Conservation (phyloP, 129 eudicot species). For the Lonicera japonica region DNA sequence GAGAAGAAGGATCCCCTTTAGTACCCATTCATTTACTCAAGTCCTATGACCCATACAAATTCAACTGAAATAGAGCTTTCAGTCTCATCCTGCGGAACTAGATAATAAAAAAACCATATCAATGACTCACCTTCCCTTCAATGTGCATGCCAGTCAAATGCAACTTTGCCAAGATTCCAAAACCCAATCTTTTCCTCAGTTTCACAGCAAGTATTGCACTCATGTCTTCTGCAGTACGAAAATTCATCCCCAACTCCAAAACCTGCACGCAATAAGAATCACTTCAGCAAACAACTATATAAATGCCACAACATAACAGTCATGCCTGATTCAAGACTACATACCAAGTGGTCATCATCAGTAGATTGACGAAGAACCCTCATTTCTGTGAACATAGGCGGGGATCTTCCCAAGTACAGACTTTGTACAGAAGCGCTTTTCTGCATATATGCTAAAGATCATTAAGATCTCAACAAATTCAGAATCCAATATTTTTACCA, state of each 20-base stretch:
- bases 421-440: slow-evolving; percentile 57
- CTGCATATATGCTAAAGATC: slow-evolving; percentile 31
- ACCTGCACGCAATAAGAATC: slow-evolving; percentile 39
- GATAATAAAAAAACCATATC: neutral
- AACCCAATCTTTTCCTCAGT: slow-evolving; percentile 68
- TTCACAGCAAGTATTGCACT: slow-evolving; percentile 78
- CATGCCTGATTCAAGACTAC: slow-evolving; percentile 6
- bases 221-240: slow-evolving; percentile 90
- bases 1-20: neutral
- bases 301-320: neutral
- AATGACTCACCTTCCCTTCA: slow-evolving; percentile 75
- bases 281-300: neutral
- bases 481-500: neutral
- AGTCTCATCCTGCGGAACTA: neutral
- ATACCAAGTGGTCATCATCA: slow-evolving; percentile 91
- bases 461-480: slow-evolving; percentile 9
- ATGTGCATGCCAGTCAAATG: slow-evolving; percentile 88
- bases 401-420: slow-evolving; percentile 83
- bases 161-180: slow-evolving; percentile 85
- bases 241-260: slow-evolving; percentile 81
- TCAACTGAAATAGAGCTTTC: neutral
- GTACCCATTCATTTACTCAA: neutral
- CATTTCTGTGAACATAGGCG: slow-evolving; percentile 91
- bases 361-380: slow-evolving; percentile 71
- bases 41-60: neutral